Base-by-base conservation (phyloP, 2,329 filamentous ascomycete genomes). In the Helicocarpus griseus region DNA sequence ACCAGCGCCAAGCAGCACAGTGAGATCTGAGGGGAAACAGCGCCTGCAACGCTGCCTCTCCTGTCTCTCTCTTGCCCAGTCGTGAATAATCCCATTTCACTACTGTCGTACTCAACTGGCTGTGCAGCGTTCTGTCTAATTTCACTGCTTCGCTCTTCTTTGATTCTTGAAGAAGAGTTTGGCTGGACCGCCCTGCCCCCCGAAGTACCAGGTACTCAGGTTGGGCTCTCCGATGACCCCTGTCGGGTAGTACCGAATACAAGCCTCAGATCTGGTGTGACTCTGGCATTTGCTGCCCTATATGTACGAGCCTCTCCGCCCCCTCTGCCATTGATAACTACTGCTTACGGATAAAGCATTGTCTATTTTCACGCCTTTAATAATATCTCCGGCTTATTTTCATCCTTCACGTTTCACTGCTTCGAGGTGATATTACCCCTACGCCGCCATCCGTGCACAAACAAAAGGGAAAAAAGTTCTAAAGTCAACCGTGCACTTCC, bases 31-130 rank as follows among this genome's bases (percentile, higher is more conserved):
- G 26, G n/a, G 24, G 3, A 6, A 52, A 29, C 49, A 47, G 44
- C 36, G 43, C 54, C 49, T 56, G 54, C 52, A 54, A 56, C 54
- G 51, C 45, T 56, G 49, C 29, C 46, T 45, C 31, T 43, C 46
- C 41, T 24, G 19, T 22, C n/a, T 19, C 43, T 51, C 11, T 21
- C 39, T 26, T 21, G 43, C 41, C 47, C 17, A 47, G 21, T n/a
- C n/a, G n/a, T n/a, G n/a, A n/a, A 26, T 6, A 28, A 41, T 41
- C 33, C 49, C 24, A 33, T 29, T 26, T 28, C 35, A 39, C 24
- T 26, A 39, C 24, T 49, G 44, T 47, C 31, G 44, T 29, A 47
- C 44, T 36, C 19, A 19, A 47, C 28, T 35, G n/a, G 22, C 33
- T 22, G 35, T 22, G n/a, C n/a, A n/a, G n/a, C n/a, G n/a, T 35